Evolutionary conservation across 2,329 filamentous ascomycete genomes (phyloP).

Genomic region (Waltergamsia citrina): DNA sequence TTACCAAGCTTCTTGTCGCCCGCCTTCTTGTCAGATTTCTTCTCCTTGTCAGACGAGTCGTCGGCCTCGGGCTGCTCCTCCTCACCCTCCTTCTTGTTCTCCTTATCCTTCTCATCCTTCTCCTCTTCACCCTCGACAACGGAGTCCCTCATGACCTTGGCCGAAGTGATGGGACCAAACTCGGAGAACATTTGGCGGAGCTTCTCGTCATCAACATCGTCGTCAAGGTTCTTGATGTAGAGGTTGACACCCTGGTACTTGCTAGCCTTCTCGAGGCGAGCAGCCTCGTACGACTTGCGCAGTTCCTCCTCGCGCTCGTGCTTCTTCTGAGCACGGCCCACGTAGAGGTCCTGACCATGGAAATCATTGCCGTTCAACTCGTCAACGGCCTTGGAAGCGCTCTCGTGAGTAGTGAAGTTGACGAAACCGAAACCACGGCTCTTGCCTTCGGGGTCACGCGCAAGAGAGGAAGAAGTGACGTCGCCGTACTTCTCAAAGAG

Average conservation of each 20-base stretch:
- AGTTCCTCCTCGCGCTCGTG: slow-evolving; percentile 99
- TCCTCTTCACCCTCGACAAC: slow-evolving; percentile 44
- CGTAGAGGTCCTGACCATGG: slow-evolving; percentile 91
- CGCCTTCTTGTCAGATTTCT: slow-evolving; percentile 48
- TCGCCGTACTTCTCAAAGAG: slow-evolving; percentile 89
- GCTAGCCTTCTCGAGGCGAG: slow-evolving; percentile 93
- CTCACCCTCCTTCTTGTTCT: slow-evolving; percentile 29
- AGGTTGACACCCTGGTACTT: slow-evolving; percentile 99
- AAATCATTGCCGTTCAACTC: slow-evolving; percentile 88
- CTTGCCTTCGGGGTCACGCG: slow-evolving; percentile 82
- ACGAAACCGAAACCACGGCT: slow-evolving; percentile 94
- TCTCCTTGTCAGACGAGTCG: slow-evolving; percentile 35
- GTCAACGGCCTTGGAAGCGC: slow-evolving; percentile 77
- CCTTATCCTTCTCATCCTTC: slow-evolving; percentile 40
- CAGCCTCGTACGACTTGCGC: slow-evolving; percentile 96
- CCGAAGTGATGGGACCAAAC: slow-evolving; percentile 92
- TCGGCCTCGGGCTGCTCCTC: slow-evolving; percentile 38
- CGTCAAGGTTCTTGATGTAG: slow-evolving; percentile 98
- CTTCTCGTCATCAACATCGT: slow-evolving; percentile 97
- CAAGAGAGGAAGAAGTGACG: slow-evolving; percentile 91
- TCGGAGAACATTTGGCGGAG: slow-evolving; percentile 86
- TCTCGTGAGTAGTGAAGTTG: slow-evolving; percentile 89
- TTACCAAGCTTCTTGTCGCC: slow-evolving; percentile 70
- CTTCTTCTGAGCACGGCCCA: slow-evolving; percentile 99
- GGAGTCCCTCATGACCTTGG: slow-evolving; percentile 96